Conservation (phyloP, 768 basidiomycete species). For the Trametes sanguinea region DNA sequence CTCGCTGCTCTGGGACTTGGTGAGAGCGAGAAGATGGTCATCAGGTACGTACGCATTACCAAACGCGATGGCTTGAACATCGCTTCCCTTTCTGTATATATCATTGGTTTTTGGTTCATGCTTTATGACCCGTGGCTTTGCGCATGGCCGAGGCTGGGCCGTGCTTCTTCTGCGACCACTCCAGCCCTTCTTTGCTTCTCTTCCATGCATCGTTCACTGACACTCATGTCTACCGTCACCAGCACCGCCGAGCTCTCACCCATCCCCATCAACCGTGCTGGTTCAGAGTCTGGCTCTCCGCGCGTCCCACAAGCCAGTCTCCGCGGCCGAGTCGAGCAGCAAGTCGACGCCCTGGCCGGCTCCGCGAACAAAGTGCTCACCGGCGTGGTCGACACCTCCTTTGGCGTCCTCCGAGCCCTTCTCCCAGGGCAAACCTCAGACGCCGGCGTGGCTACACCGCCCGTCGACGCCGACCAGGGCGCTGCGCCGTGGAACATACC, state of each 20-base stretch:
- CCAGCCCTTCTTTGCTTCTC: conserved; percentile 3
- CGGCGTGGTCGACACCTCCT: conserved; percentile 89
- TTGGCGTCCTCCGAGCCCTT: conserved; percentile 81
- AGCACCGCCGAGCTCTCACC: conserved; percentile 83
- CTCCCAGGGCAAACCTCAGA: conserved; percentile 47
- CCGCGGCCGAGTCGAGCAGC: conserved; percentile 77
- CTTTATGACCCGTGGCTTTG: background rate
- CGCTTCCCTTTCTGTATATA: background rate
- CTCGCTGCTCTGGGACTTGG: conserved; percentile 67
- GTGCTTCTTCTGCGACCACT: background rate
- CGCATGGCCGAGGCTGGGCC: conserved; percentile 1
- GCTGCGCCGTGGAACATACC: conserved; percentile 45
- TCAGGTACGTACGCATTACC: conserved; percentile 49
- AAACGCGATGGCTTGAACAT: background rate
- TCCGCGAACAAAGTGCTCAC: conserved; percentile 77
- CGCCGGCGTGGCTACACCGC: conserved; percentile 22
- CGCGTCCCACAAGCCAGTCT: conserved; percentile 56
- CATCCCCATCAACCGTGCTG: conserved; percentile 65
- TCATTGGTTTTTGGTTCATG: background rate
- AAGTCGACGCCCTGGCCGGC: conserved; percentile 77
- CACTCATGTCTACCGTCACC: conserved; percentile 10
- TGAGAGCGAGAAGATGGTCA: conserved; percentile 54
- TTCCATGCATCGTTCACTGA: background rate
- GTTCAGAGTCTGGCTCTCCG: conserved; percentile 44
- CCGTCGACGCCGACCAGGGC: conserved; percentile 30